phyloP scores from a whole-genome alignment of 805 yeast genomes.

The Peterozyma toletana region DNA sequence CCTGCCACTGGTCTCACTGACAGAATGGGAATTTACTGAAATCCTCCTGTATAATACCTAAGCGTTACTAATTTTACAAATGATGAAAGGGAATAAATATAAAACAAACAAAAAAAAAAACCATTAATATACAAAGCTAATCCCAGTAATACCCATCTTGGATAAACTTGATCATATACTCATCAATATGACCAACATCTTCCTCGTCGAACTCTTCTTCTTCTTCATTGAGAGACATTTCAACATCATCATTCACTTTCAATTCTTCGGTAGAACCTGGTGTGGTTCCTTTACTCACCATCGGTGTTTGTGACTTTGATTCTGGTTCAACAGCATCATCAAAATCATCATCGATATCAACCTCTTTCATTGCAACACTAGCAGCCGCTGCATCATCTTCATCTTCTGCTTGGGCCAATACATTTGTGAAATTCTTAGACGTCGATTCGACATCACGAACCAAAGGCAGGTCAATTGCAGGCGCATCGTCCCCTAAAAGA shows the following conservation, averaged over 20 bases:
- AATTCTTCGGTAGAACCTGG: conserved; percentile 10
- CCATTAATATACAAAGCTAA: conserved; percentile 10
- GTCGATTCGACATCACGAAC: conserved; percentile 11
- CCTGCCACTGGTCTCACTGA: too few species aligned
- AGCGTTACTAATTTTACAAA: too few species aligned
- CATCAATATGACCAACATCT: conserved; percentile 81
- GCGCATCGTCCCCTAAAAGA: conserved; percentile 58
- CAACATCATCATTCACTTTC: neutral
- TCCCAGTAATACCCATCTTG: conserved; percentile 72
- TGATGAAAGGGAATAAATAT: neutral
- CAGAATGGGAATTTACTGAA: too few species aligned
- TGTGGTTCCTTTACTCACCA: conserved; percentile 16
- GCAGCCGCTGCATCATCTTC: conserved; percentile 90
- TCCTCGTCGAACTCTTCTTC: conserved; percentile 45
- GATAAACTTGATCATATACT: conserved; percentile 88
- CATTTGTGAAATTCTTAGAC: conserved; percentile 25
- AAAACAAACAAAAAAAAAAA: neutral
- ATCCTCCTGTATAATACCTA: too few species aligned
- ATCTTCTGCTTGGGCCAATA: conserved; percentile 90
- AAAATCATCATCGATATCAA: conserved; percentile 79
- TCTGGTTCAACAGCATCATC: conserved; percentile 33
- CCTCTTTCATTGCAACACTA: conserved; percentile 79
- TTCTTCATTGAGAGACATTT: conserved; percentile 7
- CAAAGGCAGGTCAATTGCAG: conserved; percentile 16
- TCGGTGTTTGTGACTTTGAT: conserved; percentile 16